These are phyloP conservation scores for Penicillium sp. DNA, from an alignment of 2,329 filamentous ascomycete genomes.

Conservation along the genomic window DNA sequence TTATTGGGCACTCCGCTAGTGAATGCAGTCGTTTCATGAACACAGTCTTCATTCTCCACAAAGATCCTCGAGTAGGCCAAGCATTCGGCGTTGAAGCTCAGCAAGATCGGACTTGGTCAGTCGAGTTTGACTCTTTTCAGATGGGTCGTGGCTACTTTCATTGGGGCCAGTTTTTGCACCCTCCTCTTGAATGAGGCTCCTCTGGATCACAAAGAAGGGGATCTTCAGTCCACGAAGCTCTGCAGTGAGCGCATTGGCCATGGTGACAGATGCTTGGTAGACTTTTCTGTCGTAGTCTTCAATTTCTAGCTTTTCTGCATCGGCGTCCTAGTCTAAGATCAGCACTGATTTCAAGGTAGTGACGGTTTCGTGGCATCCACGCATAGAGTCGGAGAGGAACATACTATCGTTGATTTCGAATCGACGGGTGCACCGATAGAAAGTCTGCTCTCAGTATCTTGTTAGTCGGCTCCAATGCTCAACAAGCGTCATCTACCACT, in stretches of 20 bases:
- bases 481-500: not conserved
- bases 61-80: conserved; percentile 48
- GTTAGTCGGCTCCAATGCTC: not conserved
- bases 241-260: conserved; percentile 53
- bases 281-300: conserved; percentile 57
- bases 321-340: conserved; percentile 30
- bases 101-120: conserved; percentile 40
- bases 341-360: not conserved
- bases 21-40: not conserved
- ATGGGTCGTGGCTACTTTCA: not conserved
- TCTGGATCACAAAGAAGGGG: conserved; percentile 54
- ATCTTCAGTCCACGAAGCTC: conserved; percentile 54
- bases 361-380: too few species aligned
- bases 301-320: conserved; percentile 51
- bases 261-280: conserved; percentile 52
- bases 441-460: conserved; percentile 27
- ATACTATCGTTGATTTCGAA: conserved; percentile 29
- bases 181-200: conserved; percentile 35
- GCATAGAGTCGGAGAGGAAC: conserved; percentile 1
- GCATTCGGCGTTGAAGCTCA: conserved; percentile 43
- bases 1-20: not conserved
- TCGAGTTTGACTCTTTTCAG: conserved; percentile 8
- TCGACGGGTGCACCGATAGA: conserved; percentile 42
- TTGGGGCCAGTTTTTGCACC: not conserved
- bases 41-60: conserved; percentile 31